These are phyloP conservation scores for Sporothrix globosa DNA, from an alignment of 2,329 filamentous ascomycete genomes.

Conservation along the genomic window DNA sequence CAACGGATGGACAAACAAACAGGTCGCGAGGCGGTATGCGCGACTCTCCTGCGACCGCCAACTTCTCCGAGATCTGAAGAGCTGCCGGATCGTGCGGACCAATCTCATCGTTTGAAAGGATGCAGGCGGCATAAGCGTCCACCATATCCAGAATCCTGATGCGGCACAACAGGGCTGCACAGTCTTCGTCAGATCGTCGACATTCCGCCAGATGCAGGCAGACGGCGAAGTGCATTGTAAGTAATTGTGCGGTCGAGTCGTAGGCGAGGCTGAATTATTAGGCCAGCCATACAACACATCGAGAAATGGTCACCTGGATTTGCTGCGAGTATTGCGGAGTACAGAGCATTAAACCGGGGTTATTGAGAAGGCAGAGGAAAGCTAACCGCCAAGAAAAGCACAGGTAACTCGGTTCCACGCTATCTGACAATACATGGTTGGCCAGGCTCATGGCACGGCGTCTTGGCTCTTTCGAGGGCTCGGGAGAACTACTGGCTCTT, in stretches of 20 bases:
- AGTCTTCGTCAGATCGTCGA: background rate
- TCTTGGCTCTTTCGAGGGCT: constrained; percentile 14
- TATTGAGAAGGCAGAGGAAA: background rate
- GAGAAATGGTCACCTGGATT: background rate
- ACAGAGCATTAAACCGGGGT: no score
- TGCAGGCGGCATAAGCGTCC: constrained; percentile 14
- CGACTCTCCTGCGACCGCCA: background rate
- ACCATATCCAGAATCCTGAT: background rate
- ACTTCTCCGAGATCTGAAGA: background rate
- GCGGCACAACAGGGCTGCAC: constrained; percentile 13
- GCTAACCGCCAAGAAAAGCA: background rate
- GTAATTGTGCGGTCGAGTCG: background rate
- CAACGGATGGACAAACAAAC: background rate
- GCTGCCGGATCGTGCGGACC: constrained; percentile 11
- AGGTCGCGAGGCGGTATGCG: no score
- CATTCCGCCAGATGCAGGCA: constrained; percentile 1
- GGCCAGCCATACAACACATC: background rate
- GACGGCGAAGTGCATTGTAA: background rate
- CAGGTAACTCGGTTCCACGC: background rate
- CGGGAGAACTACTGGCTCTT: constrained; percentile 25
- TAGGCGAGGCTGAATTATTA: constrained; percentile 11
- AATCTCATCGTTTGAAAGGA: background rate
- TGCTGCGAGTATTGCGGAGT: background rate
- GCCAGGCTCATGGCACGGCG: background rate
- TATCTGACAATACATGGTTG: constrained; percentile 7